Conservation (phyloP, 1,139 yeast species). For the Diutina mesorugosa region DNA sequence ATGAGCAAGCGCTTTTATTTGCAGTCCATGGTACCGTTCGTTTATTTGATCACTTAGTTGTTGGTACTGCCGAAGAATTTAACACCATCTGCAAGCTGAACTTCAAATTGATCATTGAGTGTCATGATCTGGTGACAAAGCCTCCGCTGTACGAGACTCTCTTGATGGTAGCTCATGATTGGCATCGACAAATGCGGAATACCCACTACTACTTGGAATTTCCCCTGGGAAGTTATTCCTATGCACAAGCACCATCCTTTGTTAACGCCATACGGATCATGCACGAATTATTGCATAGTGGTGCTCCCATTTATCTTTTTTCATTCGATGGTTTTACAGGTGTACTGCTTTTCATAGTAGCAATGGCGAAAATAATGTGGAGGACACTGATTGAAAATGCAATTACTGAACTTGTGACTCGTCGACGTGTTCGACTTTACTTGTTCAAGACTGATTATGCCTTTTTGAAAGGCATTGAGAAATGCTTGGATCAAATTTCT, state of each 20-base stretch:
- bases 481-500: constrained; percentile 12
- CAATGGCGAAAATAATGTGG: constrained; percentile 3
- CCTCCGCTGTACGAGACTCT: neutral
- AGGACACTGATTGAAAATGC: constrained; percentile 12
- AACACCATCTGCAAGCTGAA: neutral
- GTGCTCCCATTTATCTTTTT: constrained; percentile 14
- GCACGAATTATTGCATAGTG: neutral
- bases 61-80: neutral
- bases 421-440: constrained; percentile 13
- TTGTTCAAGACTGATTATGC: constrained; percentile 20
- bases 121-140: neutral
- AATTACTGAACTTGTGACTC: constrained; percentile 7
- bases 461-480: constrained; percentile 20
- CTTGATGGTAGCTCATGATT: neutral
- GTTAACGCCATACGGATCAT: neutral
- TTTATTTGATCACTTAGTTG: neutral
- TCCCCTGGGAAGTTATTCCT: neutral
- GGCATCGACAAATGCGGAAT: neutral
- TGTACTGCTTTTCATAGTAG: constrained; percentile 15
- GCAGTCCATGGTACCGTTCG: neutral
- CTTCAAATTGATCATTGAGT: neutral
- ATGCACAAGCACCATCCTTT: neutral
- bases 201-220: constrained; percentile 1
- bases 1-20: neutral
- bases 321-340: constrained; percentile 32